Evolutionary conservation across 805 yeast genomes (phyloP).

Genomic region (Candida manassasensis): DNA sequence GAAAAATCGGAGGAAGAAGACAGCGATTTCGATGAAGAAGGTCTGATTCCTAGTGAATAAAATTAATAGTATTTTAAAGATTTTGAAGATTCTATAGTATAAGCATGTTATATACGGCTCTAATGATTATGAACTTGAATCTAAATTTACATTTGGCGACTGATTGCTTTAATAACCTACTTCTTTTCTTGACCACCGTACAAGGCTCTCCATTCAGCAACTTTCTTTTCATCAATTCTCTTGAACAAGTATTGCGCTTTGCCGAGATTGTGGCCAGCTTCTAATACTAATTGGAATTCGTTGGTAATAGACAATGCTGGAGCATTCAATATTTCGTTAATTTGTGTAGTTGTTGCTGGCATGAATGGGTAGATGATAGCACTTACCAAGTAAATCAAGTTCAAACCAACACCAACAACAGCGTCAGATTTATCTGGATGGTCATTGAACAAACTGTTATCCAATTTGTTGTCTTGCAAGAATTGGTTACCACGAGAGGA

Average conservation of each 20-base stretch:
- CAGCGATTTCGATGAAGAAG: constrained; percentile 15
- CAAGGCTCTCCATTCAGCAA: constrained; percentile 78
- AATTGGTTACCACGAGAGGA: constrained; percentile 92
- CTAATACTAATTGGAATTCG: constrained; percentile 60
- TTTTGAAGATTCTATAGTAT: too few species aligned
- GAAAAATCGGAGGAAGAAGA: constrained; percentile 11
- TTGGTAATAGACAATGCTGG: constrained; percentile 78
- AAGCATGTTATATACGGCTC: too few species aligned
- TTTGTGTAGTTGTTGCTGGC: constrained; percentile 75
- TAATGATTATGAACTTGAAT: too few species aligned
- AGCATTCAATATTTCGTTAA: constrained; percentile 75
- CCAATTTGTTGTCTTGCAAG: constrained; percentile 93
- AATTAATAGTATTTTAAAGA: too few species aligned
- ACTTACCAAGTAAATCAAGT: constrained; percentile 80
- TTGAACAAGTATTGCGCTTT: constrained; percentile 88
- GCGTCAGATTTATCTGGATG: constrained; percentile 82
- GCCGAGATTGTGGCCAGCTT: constrained; percentile 81
- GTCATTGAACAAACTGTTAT: constrained; percentile 75
- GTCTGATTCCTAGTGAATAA: constrained; percentile 10
- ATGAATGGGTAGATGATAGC: constrained; percentile 82
- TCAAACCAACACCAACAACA: constrained; percentile 86
- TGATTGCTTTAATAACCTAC: too few species aligned
- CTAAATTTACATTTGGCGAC: too few species aligned
- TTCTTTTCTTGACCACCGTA: constrained; percentile 73
- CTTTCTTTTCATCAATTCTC: constrained; percentile 85